Evolutionary conservation across 805 yeast species (phyloP), one percentile per base, ranked within the genome.

Genomic region (Cyberlindnera maclurae): DNA sequence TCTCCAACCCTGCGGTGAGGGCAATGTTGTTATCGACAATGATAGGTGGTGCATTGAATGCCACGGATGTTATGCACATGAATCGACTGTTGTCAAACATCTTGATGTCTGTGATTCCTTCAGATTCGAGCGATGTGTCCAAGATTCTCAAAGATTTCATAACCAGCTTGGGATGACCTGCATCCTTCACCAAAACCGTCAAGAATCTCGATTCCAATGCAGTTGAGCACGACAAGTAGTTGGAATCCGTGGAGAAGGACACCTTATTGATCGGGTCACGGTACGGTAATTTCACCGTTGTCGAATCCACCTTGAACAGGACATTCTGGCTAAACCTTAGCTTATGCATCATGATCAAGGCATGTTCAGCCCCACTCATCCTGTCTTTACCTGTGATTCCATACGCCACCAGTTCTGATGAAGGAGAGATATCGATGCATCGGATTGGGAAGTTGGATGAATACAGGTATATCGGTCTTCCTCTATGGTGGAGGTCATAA

Each of bases 381-480:
- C 82, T 68, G 54, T 85, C 94, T 41, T 78, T 74, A 0, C 95
- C 93, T 0, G 90, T 82, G 24, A 89, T 79, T 1, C 95, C 93
- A 46, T 86, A 75, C 5, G 93, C 93, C 11, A 88, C 65, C 18
- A 79, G 63, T 15, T 70, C 63, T 18, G 82, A 87, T 46, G 72
- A 66, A 0, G 77, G 73, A 9, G 90, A 73, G 1, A 88, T 66
- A 27, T 86, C 82, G 34, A 86, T 67, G 52, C 95, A 86, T 37
- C 95, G 60, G 28, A 89, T 81, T 1, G 90, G 89, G 54, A 84
- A 83, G 39, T 71, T 73, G 10, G 86, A 79, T 29, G 73, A 64
- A 52, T 83, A 77, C 0, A 84, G 73, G 58, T 82, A 85, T 1
- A 88, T 64, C 0, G 82, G 76, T 42, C 67, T 65, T 3, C 95